Evolutionary conservation across 371 early-diverging fungal genomes (phyloP), one percentile per base, ranked within the genome.

Genomic region (Syncephalastrum racemosum): DNA sequence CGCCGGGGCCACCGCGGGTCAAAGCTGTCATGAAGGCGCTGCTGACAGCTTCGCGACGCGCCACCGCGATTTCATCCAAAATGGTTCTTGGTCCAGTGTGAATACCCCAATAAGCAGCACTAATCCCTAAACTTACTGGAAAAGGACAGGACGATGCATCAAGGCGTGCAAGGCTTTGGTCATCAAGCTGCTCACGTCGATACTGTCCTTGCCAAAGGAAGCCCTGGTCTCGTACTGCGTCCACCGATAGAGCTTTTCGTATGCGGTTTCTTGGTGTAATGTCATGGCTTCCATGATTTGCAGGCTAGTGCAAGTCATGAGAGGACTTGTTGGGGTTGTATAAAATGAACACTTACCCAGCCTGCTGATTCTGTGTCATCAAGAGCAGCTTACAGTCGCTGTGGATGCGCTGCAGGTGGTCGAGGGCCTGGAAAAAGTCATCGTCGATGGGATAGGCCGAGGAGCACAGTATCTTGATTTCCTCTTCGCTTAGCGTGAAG

Each of bases 1-100:
- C 93, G 27, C 85, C 83, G 10, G 90, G 92, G 1, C 92, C 93
- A n/a, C 95, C 96, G 40, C 86, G 72, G 1, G 90, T 90, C 36
- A 96, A 73, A 1, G 95, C 95, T 31, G 82, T 84, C 23, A 89
- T 70, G 62, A 96, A 96, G 3, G 83, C 78, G 22, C 87, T 75
- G 4, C 82, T 81, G 20, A 95, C 77, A 3, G 91, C 83, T 24
- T 82, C 83, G 31, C 88, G 73, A 25, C 95, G 81, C 15, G 85
- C 87, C 6, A 84, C 73, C 2, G 86, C 85, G 6, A 95, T 67
- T 56, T 92, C 92, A 50, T 88, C 87, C 15, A 89, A 55, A 49
- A 86, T 89, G 0, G 86, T 78, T 62, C 88, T 86, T 31, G 36
- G 36, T 0, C 5, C 18, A 56, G 8, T 14, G n/a, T 16, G 5